Percentiles rank a stretch among this genome's conserved stretches.
phyloP scores from a whole-genome alignment of 176 grass and related monocot genomes.

The Paspalum notatum region DNA sequence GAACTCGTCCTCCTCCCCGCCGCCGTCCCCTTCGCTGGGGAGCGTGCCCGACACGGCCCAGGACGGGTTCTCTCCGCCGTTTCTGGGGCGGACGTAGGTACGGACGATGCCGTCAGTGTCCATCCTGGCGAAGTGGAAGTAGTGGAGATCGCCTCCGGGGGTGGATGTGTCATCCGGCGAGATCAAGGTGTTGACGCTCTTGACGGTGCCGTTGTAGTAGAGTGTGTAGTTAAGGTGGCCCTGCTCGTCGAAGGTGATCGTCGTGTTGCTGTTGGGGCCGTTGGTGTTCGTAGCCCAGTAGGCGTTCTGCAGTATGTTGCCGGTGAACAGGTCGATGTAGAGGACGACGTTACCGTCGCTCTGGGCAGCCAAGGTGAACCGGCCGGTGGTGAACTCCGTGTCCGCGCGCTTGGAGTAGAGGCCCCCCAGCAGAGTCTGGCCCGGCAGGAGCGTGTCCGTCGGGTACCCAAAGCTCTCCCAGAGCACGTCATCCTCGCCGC shows the following conservation, averaged over 20 bases:
- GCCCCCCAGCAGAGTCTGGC: too few species aligned
- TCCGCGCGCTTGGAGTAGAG: constrained; percentile 43
- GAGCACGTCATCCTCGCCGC: too few species aligned
- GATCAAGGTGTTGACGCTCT: too few species aligned
- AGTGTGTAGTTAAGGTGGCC: constrained; percentile 31
- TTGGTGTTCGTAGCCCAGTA: constrained; percentile 32
- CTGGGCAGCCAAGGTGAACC: constrained; percentile 46
- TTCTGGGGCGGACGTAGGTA: neutral
- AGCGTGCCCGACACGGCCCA: neutral
- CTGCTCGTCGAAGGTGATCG: neutral
- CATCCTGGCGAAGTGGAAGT: neutral
- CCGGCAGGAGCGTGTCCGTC: constrained; percentile 45
- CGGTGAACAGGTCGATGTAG: constrained; percentile 6
- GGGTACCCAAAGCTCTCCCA: constrained; percentile 38
- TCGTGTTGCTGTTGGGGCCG: constrained; percentile 6
- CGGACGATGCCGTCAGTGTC: constrained; percentile 5
- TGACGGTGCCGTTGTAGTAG: neutral
- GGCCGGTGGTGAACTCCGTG: constrained; percentile 35
- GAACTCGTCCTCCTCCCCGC: too few species aligned
- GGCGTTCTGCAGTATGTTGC: constrained; percentile 7
- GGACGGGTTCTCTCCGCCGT: neutral
- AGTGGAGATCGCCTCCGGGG: too few species aligned
- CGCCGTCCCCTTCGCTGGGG: neutral
- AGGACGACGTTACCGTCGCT: constrained; percentile 46
- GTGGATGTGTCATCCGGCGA: too few species aligned